Conservation (phyloP, 2,329 filamentous ascomycete genomes). For the Pyrenochaeta sp. region DNA sequence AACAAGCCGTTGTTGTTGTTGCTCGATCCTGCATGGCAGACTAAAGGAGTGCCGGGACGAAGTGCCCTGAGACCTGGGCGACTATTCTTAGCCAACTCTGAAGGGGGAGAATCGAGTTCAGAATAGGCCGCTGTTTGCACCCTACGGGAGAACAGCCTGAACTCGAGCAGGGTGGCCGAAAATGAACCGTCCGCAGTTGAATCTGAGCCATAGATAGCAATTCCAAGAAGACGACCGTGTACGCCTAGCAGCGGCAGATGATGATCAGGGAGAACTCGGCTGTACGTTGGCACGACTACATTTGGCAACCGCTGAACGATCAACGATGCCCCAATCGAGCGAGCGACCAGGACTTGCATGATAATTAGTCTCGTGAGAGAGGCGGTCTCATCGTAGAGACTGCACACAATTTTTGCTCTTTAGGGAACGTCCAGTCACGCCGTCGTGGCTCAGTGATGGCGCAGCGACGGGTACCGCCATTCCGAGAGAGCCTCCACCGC, state of each 20-base stretch:
- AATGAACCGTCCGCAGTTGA: not conserved
- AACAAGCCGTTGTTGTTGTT: not conserved
- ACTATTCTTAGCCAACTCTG: slow-evolving; percentile 6
- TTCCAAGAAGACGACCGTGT: not conserved
- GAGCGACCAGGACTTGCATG: not conserved
- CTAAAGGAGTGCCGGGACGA: slow-evolving; percentile 7
- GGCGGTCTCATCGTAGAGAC: not conserved
- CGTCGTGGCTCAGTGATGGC: slow-evolving; percentile 22
- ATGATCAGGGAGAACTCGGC: not conserved
- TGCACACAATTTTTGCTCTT: slow-evolving; percentile 1
- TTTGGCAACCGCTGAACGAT: not conserved
- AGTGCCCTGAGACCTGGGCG: not conserved
- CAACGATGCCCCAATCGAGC: not conserved
- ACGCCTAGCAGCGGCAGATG: slow-evolving; percentile 1
- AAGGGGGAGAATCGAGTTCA: slow-evolving; percentile 1
- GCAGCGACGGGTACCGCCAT: slow-evolving; percentile 19
- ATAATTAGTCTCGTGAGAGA: not conserved
- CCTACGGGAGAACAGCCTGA: slow-evolving; percentile 2
- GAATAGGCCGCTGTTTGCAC: slow-evolving; percentile 1
- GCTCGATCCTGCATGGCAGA: not conserved
- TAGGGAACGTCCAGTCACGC: not conserved
- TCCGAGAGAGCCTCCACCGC: slow-evolving; percentile 21
- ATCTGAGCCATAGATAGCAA: slow-evolving; percentile 1
- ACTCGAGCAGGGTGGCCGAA: slow-evolving; percentile 5
- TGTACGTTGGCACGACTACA: not conserved